Base-by-base conservation (phyloP, 768 basidiomycete genomes). In the Suillus ampliporus region DNA sequence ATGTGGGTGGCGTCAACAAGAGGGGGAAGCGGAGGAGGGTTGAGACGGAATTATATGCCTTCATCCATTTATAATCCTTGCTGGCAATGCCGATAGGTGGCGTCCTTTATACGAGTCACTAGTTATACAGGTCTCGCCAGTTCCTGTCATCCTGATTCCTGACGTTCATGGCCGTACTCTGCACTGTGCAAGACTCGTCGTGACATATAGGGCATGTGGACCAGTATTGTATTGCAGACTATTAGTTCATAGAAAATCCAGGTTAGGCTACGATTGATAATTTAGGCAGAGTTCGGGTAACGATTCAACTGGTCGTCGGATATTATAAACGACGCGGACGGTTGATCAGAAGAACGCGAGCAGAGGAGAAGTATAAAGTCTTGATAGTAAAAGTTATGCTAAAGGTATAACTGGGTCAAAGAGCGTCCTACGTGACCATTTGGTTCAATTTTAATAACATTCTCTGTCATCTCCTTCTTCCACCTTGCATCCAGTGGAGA, bases 391-490 rank as follows among this genome's bases (percentile, higher is more conserved):
- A 54, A 37, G 14, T 9, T 13, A 38, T 21, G 4, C 17, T 17
- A 54, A 38, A 54, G 35, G 21, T 38, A 54, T 14, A 54, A 23
- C 53, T 37, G 15, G 53, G 4, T 15, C 23, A 54, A 23, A 23
- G 21, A 1, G 3, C 17, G 2, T 23, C 2, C 15, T 6, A 6
- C 17, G 15, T 54, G 21, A 9, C 5, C 5, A 5, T 2, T 4
- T 38, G 15, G 15, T 37, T 1, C 23, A 38, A 54, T 38, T 26
- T 26, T 10, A 23, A 53, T 44, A 26, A 61, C n/a, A 6, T 54
- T 5, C 28, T 50, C 50, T n/a, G 58, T 40, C n/a, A 34, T 48
- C 43, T 43, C 61, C 44, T 62, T 62, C 21, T 38, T 60, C 61
- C 61, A 62, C 41, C 35, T 60, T 7, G 21, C 17, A 56, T 40